Percentiles rank a stretch among this genome's conserved stretches.
Evolutionary conservation across 192 early-diverging fungal species (phyloP).

Genomic region (Glomus cerebriforme): DNA sequence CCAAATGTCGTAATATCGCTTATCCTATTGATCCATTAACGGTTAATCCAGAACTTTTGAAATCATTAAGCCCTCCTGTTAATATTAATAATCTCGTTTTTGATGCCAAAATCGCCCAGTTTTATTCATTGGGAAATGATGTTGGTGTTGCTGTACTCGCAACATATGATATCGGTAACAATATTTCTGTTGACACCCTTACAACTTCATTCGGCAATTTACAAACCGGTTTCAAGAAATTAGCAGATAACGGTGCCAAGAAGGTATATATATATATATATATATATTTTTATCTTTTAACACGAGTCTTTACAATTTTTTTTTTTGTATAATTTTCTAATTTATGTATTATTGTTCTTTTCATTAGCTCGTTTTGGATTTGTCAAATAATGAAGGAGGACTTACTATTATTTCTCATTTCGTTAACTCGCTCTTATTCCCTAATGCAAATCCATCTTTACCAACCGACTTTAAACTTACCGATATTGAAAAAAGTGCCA

Average conservation of each 20-base stretch:
- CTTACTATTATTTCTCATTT: slow-evolving; percentile 41
- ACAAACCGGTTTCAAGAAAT: slow-evolving; percentile 33
- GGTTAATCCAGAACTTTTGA: neutral
- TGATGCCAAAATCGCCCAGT: neutral
- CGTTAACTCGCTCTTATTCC: slow-evolving; percentile 42
- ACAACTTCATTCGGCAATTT: slow-evolving; percentile 28
- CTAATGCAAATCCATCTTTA: slow-evolving; percentile 36
- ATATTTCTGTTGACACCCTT: slow-evolving; percentile 18
- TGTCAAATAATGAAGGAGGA: slow-evolving; percentile 48
- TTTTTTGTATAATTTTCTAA: no score
- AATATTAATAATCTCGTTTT: neutral
- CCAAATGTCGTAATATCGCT: slow-evolving; percentile 19
- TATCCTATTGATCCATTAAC: slow-evolving; percentile 29
- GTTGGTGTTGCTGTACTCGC: slow-evolving; percentile 44
- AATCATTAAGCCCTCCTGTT: neutral
- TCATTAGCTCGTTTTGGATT: slow-evolving; percentile 39
- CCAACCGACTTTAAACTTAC: slow-evolving; percentile 36
- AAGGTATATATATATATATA: neutral
- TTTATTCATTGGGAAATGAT: slow-evolving; percentile 2
- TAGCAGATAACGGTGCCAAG: slow-evolving; percentile 37
- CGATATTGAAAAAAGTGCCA: slow-evolving; percentile 29
- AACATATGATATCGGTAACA: slow-evolving; percentile 33
- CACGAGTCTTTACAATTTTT: no score
- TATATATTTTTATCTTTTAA: no score
- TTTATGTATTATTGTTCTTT: no score